Conservation (phyloP, 305 asterid genomes). For the Petunia hybrid region DNA sequence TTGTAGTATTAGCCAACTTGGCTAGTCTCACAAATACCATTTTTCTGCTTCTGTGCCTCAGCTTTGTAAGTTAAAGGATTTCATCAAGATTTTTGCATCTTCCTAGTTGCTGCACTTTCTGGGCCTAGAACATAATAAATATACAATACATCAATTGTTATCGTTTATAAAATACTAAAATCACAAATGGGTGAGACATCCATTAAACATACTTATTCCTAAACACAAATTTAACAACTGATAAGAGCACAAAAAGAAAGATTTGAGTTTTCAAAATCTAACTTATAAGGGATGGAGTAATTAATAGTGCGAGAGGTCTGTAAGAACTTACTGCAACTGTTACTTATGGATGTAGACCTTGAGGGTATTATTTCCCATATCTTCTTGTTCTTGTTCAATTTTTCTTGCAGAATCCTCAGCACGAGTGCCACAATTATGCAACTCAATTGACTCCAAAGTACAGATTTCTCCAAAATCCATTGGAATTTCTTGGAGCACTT, state of each 20-base stretch:
- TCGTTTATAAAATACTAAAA: background rate
- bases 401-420: slow-evolving; percentile 11
- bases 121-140: too few species aligned
- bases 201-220: background rate
- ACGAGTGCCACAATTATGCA: background rate
- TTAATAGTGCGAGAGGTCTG: too few species aligned
- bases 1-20: too few species aligned
- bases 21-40: too few species aligned
- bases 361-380: background rate
- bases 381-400: slow-evolving; percentile 27
- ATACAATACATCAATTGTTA: background rate
- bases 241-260: background rate
- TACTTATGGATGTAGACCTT: background rate
- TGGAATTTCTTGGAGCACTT: slow-evolving; percentile 2
- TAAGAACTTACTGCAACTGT: too few species aligned
- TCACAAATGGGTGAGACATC: background rate
- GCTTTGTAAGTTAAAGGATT: too few species aligned
- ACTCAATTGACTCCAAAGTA: slow-evolving; percentile 3
- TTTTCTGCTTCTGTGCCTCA: too few species aligned
- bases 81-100: too few species aligned
- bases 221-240: background rate
- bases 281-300: background rate
- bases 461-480: background rate
- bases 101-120: too few species aligned
- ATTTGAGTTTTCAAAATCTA: background rate